Evolutionary conservation across 2,329 filamentous ascomycete genomes (phyloP).

Genomic region (Diaporthe velutina): DNA sequence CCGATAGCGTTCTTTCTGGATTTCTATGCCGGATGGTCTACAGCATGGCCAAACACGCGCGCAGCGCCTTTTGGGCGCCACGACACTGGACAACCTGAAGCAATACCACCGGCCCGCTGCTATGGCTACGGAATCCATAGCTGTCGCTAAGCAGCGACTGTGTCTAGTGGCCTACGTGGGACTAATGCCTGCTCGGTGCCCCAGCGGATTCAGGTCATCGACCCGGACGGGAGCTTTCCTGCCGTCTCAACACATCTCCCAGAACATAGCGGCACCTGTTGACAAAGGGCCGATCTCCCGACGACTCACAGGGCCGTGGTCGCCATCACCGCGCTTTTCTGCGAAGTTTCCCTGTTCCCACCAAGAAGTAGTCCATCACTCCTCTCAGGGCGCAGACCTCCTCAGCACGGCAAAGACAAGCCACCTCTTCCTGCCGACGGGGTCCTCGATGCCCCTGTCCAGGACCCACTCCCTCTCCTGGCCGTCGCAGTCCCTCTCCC

Average conservation of each 20-base stretch:
- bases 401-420: constrained; percentile 70
- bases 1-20: neutral
- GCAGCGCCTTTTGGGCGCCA: neutral
- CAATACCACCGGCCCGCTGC: neutral
- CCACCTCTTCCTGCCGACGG: constrained; percentile 76
- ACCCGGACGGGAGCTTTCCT: neutral
- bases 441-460: constrained; percentile 73
- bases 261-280: neutral
- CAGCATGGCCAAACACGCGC: neutral
- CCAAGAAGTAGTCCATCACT: neutral
- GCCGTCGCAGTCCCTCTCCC: constrained; percentile 78
- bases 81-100: neutral
- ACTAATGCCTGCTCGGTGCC: neutral
- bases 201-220: neutral
- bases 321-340: neutral
- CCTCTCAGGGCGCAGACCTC: constrained; percentile 45
- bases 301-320: neutral
- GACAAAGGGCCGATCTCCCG: neutral
- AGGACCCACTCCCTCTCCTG: constrained; percentile 70
- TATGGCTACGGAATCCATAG: neutral
- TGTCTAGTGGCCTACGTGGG: neutral
- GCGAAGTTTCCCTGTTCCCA: neutral
- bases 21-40: neutral
- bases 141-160: neutral
- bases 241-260: neutral